These are phyloP conservation scores for Tricharina praecox DNA, from an alignment of 495 filamentous ascomycete genomes.

Conservation along the genomic window DNA sequence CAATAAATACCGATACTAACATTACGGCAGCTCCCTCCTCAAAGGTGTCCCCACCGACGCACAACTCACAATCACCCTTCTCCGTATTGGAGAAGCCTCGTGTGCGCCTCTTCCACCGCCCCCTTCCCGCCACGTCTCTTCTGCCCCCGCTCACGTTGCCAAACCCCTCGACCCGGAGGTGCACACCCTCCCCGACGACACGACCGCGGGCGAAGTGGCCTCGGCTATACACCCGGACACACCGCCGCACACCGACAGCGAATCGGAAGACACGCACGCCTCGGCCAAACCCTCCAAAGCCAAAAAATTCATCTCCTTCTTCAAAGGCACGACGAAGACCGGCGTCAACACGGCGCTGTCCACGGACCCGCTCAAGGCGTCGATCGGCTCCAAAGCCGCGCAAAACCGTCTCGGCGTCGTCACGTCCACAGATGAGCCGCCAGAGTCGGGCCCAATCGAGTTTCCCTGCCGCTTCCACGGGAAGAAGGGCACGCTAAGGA, in stretches of 20 bases:
- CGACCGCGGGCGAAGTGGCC: conserved; percentile 38
- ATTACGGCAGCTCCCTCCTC: conserved; percentile 44
- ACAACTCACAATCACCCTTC: conserved; percentile 67
- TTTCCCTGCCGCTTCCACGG: conserved; percentile 59
- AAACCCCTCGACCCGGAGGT: conserved; percentile 29
- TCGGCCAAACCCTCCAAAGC: conserved; percentile 33
- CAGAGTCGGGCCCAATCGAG: conserved; percentile 47
- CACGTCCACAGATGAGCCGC: conserved; percentile 30
- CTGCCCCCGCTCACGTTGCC: conserved; percentile 36
- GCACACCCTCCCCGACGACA: conserved; percentile 29
- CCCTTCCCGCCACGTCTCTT: conserved; percentile 29
- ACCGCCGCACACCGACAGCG: conserved; percentile 26
- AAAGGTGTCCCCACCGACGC: conserved; percentile 80
- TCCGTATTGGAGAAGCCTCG: conserved; percentile 73
- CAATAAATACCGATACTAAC: not conserved
- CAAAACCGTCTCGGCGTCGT: conserved; percentile 57
- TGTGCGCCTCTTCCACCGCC: conserved; percentile 69
- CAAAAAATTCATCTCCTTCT: conserved; percentile 43
- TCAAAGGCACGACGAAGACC: conserved; percentile 52
- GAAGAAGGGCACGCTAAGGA: conserved; percentile 52
- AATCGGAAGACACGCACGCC: conserved; percentile 20
- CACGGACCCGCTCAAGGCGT: conserved; percentile 50
- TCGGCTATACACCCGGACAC: conserved; percentile 29
- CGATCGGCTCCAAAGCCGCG: conserved; percentile 46
- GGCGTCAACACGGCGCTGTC: conserved; percentile 52